A percentile compares a stretch with the other conserved stretches of the same genome.
Conservation (phyloP, 192 early-diverging fungal genomes). For the Entrophospora sp. region DNA sequence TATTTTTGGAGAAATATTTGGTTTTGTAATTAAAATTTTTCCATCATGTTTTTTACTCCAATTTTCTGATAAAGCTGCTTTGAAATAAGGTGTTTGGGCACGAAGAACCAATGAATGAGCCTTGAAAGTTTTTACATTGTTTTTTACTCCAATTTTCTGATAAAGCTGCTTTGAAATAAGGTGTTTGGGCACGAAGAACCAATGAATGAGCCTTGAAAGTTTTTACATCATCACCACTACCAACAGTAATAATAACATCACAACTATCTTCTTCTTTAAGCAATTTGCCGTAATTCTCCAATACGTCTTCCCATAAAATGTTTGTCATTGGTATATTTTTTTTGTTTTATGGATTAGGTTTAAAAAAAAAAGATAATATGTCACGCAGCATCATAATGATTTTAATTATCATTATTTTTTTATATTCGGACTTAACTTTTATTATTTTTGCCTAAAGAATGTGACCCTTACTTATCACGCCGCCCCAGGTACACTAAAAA, state of each 20-base stretch:
- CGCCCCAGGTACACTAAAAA: no score
- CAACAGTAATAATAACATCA: constrained; percentile 6
- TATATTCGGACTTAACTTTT: no score
- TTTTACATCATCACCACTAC: neutral
- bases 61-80: neutral
- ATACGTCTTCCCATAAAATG: no score
- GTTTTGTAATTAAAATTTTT: neutral
- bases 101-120: constrained; percentile 4
- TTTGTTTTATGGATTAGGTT: no score
- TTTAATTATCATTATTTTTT: no score
- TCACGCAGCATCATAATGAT: no score
- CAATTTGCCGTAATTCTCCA: no score
- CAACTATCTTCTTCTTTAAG: neutral
- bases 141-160: neutral
- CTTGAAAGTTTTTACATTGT: neutral
- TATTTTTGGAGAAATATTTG: neutral
- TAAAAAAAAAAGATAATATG: no score
- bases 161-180: neutral
- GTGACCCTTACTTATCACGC: no score
- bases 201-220: constrained; percentile 7
- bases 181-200: neutral
- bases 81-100: neutral
- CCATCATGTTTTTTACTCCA: neutral
- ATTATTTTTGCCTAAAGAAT: no score
- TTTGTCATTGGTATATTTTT: no score